These are phyloP conservation scores for Pezicula neosporulosa DNA, from an alignment of 2,329 filamentous ascomycete genomes.

Conservation along the genomic window DNA sequence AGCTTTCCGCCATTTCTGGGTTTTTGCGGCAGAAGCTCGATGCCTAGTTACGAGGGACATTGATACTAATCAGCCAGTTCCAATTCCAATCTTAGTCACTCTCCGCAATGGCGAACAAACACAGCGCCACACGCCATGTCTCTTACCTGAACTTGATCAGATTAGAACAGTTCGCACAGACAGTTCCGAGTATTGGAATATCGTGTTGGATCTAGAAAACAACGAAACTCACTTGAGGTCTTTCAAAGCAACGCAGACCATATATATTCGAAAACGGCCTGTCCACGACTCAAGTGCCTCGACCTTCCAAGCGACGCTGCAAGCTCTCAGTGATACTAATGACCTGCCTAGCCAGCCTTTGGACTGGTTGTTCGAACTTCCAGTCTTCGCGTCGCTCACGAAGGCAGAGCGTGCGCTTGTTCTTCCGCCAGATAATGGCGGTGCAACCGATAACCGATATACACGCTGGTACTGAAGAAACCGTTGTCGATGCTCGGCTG, in stretches of 20 bases:
- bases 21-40: conserved; percentile 83
- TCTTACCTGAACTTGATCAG: conserved; percentile 42
- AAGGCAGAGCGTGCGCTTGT: conserved; percentile 54
- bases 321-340: conserved; percentile 58
- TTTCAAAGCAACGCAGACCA: conserved; percentile 58
- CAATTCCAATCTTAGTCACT: conserved; percentile 64
- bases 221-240: conserved; percentile 52
- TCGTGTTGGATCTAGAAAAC: conserved; percentile 59
- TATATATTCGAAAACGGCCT: conserved; percentile 59
- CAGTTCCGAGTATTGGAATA: conserved; percentile 63
- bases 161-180: conserved; percentile 45
- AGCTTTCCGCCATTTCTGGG: conserved; percentile 96
- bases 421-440: conserved; percentile 39
- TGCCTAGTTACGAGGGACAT: conserved; percentile 87
- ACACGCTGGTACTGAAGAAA: conserved; percentile 50
- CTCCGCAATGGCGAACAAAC: conserved; percentile 20
- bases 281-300: conserved; percentile 51
- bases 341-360: conserved; percentile 45
- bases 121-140: conserved; percentile 30
- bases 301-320: conserved; percentile 59
- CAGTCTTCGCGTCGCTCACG: conserved; percentile 49
- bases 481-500: conserved; percentile 59
- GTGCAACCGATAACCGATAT: conserved; percentile 34
- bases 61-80: conserved; percentile 75
- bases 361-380: conserved; percentile 60